Evolutionary conservation across 169 alveolate genomes (phyloP), one percentile per base, ranked within the genome.

Genomic region (Plasmodium coatneyi): DNA sequence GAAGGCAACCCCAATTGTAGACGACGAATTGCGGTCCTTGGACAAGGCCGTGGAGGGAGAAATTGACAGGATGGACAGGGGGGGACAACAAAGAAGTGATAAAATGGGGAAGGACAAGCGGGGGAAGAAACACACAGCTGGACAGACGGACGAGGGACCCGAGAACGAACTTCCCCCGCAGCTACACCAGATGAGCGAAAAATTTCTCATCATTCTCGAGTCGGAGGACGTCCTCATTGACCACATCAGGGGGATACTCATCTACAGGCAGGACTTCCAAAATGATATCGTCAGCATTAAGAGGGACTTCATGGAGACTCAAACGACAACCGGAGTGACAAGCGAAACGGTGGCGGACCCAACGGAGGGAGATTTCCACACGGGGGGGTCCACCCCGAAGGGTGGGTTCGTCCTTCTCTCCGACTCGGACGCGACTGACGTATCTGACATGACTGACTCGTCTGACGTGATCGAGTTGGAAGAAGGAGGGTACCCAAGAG

Each of bases 191-290:
- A 46, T 70, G 72, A 83, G 54, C 52, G 92, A 83, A 41, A 83
- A 83, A n/a, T 6, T 71, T 28, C 54, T 83, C 49, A 3, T 83
- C 36, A 71, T 83, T 41, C 12, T 83, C 6, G 92, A 83, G 32
- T 83, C 92, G 25, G 82, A 83, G 16, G 54, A 32, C 19, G 74
- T 83, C 16, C 0, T 83, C 22, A 83, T 83, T 5, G 80, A 83
- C 34, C 52, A 70, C 28, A 83, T 83, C 30, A 71, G 56, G 52
- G 78, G 74, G 19, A 83, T 83, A 41, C 52, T 83, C 34, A 71
- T 83, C 71, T 83, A 83, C 74, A 71, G 92, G 19, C 54, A 71
- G 14, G 92, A 83, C n/a, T 83, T 83, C 49, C 22, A 86, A 12
- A 76, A 86, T 60, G 83, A 83, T 19, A 78, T 39, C 10, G 80